Base-by-base conservation (phyloP, 75 land plant species). In the Selaginella tamariscina region DNA sequence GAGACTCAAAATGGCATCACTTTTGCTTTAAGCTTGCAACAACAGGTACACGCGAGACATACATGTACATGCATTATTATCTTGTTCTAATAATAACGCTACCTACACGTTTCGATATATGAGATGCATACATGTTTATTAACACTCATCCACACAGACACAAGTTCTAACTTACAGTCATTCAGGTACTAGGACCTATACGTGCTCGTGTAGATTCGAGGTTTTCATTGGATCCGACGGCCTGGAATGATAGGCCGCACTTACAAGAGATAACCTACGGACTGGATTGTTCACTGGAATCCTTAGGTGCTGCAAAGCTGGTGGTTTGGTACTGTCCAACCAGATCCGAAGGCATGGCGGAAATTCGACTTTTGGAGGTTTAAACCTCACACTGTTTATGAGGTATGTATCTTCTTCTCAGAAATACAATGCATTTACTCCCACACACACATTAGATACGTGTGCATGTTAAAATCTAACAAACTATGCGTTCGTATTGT, bases 291-390 rank as follows among this genome's bases (percentile, higher is more conserved):
- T 79, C 86, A 9, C 56, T 83, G 44, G 72, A 72, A 62, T 11
- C 77, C 20, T 56, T 81, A 1, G 65, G 71, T 2, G 85, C 94
- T 23, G 84, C 79, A 1, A 89, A 86, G 73, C 72, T 82, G 0
- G 81, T 84, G 32, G 80, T 79, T 9, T 89, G 94, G 94, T 89
- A 81, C 75, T 86, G 88, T 29, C 88, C 94, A 0, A 85, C 81
- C 64, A 70, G 94, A 66, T 79, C 78, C 54, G 89, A 89, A 44
- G 94, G 85, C 11, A 86, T 89, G 94, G 64, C 87, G 27, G 94
- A 89, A 71, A 57, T 89, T 31, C 94, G 94, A 22, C 39, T 84
- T 0, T 81, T 77, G 56, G 88, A 89, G 49, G 15, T 39, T 5
- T 39, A 15, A 39, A 39, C 5, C 11, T n/a, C n/a, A n/a, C n/a